Base-by-base conservation (phyloP, 2,329 filamentous ascomycete species). In the Fonsecaea erecta region DNA sequence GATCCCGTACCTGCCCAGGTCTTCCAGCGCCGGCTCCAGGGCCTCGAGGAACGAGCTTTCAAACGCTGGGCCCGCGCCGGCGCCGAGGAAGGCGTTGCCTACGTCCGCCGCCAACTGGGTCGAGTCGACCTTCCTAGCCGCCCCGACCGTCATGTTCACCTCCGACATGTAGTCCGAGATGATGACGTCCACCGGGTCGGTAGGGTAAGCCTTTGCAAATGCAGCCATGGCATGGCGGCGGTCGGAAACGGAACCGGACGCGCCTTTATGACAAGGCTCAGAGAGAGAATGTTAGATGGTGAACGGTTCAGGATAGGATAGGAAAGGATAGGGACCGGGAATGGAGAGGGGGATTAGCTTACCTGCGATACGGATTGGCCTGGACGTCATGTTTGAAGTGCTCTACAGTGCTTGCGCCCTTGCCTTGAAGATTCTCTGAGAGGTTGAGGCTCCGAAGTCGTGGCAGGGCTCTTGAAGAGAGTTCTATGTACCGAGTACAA, bases 41-140 rank as follows among this genome's bases (percentile, higher is more conserved):
- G 82, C 79, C 73, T 84, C 80, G 28, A 85, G 76, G 66, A 86
- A 84, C 1, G 83, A 82, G 1, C 78, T 76, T 66, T 85, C 82
- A 65, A 84, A 85, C 8, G 79, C 82, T 12, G 80, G 80, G 6
- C 73, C 71, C 9, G 65, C 71, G 14, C 67, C 37, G 2, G 65
- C 71, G 14, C 67, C 37, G 2, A 65, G 30, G 7, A 62, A 54
- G 1, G 65, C 64, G 63, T 56, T 65, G 16, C 43, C 73, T 48
- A 43, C 28, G 59, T 52, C 68, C 63, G 48, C 43, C 7, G 57
- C 52, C 40, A 32, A 56, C 21, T 43, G 54, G 18, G 35, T 55
- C 35, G 70, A 58, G 68, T 83, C 63, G 70, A 80, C 62, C 67
- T 76, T 73, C 73, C 80, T 66, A 68, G 77, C 71, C 65, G 76